These are phyloP conservation scores for Melastoma malabathricum DNA, from an alignment of 345 rosid species.

Conservation along the genomic window DNA sequence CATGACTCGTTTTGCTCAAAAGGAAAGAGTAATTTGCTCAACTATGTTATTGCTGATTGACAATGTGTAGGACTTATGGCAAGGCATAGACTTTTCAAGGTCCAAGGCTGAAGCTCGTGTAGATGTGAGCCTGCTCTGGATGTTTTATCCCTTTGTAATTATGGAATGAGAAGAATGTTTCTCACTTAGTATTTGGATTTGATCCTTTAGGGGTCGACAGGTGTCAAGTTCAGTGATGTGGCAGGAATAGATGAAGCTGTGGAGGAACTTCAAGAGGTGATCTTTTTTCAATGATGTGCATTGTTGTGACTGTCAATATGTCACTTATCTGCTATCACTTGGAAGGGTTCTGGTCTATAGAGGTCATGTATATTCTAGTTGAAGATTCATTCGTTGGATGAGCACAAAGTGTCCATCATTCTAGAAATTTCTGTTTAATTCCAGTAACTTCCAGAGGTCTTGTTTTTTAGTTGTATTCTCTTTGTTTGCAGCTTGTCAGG, in stretches of 20 bases:
- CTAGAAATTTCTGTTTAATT: no score
- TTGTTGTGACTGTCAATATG: no score
- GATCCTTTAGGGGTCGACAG: conserved; percentile 73
- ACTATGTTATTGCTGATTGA: background rate
- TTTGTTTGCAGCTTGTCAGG: conserved; percentile 24
- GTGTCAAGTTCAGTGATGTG: conserved; percentile 76
- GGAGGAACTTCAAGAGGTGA: conserved; percentile 95
- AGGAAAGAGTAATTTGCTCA: no score
- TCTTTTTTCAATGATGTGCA: background rate
- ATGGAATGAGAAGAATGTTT: conserved; percentile 10
- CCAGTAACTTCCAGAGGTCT: no score
- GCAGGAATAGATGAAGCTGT: conserved; percentile 99
- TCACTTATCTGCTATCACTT: no score
- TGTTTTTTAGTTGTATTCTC: background rate
- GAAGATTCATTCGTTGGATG: no score
- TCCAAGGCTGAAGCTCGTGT: conserved; percentile 99
- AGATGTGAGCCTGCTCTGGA: conserved; percentile 45
- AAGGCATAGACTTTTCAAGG: conserved; percentile 89
- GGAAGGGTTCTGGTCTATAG: no score
- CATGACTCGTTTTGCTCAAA: no score
- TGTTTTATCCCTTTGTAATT: background rate
- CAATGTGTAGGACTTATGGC: conserved; percentile 74
- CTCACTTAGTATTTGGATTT: conserved; percentile 8
- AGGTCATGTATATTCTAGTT: no score
- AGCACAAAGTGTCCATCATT: no score